Percentiles rank a stretch among this genome's conserved stretches.
These are phyloP conservation scores for Termitomyces sp. DNA, from an alignment of 768 basidiomycete genomes.

Conservation along the genomic window DNA sequence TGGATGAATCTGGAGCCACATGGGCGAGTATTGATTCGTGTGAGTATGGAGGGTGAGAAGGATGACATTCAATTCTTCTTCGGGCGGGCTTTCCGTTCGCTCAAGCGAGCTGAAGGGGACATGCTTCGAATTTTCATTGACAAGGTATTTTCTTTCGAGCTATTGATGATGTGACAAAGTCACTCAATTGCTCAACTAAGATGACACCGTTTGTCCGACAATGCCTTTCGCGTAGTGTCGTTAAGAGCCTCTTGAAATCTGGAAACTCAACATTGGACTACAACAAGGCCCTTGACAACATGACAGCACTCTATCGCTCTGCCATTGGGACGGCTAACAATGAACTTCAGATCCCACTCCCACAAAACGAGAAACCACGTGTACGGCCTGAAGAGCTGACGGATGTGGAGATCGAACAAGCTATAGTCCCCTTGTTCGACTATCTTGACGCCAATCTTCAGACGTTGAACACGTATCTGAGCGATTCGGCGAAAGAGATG, in stretches of 20 bases:
- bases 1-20: conserved; percentile 89
- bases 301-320: conserved; percentile 80
- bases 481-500: conserved; percentile 80
- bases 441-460: conserved; percentile 94
- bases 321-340: conserved; percentile 60
- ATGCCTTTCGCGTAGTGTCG: conserved; percentile 69
- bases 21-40: conserved; percentile 80
- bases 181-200: conserved; percentile 33
- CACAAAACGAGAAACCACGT: conserved; percentile 72
- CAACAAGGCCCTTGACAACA: conserved; percentile 83
- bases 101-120: conserved; percentile 91
- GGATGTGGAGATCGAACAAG: conserved; percentile 92
- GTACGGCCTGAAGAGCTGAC: conserved; percentile 76
- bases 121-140: conserved; percentile 97
- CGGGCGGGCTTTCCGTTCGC: conserved; percentile 87
- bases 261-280: conserved; percentile 64
- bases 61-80: conserved; percentile 98
- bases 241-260: conserved; percentile 76
- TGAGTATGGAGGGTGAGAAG: conserved; percentile 99
- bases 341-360: conserved; percentile 78
- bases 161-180: background rate
- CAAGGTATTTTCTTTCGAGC: conserved; percentile 56
- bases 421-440: conserved; percentile 88
- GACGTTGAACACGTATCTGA: conserved; percentile 85
- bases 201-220: conserved; percentile 93